Percentiles rank a stretch among this genome's conserved stretches.
phyloP scores from a whole-genome alignment of 2,329 filamentous ascomycete genomes.

The Elsinoe fawcettii region DNA sequence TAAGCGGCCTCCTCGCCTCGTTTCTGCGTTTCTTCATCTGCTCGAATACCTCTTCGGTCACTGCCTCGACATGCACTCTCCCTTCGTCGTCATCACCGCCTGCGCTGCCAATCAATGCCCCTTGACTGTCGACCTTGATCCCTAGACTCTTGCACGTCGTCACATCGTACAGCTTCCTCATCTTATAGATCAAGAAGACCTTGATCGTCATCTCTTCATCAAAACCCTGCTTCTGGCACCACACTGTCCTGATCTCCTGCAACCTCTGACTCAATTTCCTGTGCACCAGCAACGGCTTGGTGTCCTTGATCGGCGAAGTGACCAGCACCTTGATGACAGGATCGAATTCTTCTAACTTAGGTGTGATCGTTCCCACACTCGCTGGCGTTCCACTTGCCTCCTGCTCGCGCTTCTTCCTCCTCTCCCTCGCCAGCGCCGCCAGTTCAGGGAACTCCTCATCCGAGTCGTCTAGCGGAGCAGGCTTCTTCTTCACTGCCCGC shows the following conservation, averaged over 20 bases:
- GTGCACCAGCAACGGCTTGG: conserved; percentile 54
- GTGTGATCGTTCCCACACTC: conserved; percentile 11
- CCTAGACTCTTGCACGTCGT: conserved; percentile 65
- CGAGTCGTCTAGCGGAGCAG: conserved; percentile 23
- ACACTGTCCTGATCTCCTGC: conserved; percentile 58
- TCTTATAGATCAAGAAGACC: conserved; percentile 73
- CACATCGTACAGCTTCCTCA: conserved; percentile 63
- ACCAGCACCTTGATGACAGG: conserved; percentile 58
- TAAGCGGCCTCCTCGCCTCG: conserved; percentile 18
- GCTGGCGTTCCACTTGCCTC: conserved; percentile 19
- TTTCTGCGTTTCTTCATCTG: conserved; percentile 44
- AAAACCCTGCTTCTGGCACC: conserved; percentile 57
- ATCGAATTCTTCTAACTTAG: conserved; percentile 30
- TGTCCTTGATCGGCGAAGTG: conserved; percentile 55
- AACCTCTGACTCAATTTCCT: conserved; percentile 62
- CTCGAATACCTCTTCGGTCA: conserved; percentile 58
- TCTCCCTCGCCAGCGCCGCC: conserved; percentile 36
- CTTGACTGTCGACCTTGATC: conserved; percentile 42
- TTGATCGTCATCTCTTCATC: conserved; percentile 41
- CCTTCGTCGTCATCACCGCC: conserved; percentile 43
- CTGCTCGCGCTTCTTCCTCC: conserved; percentile 26
- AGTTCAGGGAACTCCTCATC: conserved; percentile 40
- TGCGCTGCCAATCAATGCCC: conserved; percentile 36
- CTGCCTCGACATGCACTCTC: conserved; percentile 67
- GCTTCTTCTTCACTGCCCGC: background rate